Conservation (phyloP, 495 filamentous ascomycete genomes). For the Aspergillus incahuasiensis region DNA sequence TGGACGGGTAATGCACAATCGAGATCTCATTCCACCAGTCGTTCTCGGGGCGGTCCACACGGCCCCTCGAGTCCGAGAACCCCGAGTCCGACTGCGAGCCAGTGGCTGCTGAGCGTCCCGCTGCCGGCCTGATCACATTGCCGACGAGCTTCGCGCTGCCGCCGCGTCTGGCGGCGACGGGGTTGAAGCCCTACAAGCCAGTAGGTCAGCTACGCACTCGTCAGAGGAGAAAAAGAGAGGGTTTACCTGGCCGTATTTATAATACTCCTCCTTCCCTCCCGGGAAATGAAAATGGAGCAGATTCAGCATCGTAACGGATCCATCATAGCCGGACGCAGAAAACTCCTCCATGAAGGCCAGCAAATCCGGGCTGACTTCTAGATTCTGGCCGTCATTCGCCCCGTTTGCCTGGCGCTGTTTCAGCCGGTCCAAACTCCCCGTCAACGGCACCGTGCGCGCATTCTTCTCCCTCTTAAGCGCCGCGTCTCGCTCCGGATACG, state of each 20-base stretch:
- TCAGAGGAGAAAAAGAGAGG: neutral
- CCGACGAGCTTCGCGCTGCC: slow-evolving; percentile 62
- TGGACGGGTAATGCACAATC: slow-evolving; percentile 62
- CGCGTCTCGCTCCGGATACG: slow-evolving; percentile 44
- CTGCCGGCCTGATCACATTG: slow-evolving; percentile 39
- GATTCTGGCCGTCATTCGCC: slow-evolving; percentile 44
- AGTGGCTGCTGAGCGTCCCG: neutral
- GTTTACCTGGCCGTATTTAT: slow-evolving; percentile 49
- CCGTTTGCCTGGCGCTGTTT: slow-evolving; percentile 4
- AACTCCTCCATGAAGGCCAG: slow-evolving; percentile 42
- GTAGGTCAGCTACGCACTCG: too few species aligned
- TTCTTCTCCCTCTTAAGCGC: slow-evolving; percentile 45
- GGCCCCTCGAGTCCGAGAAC: slow-evolving; percentile 3
- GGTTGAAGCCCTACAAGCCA: slow-evolving; percentile 43
- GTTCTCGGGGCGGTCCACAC: slow-evolving; percentile 20
- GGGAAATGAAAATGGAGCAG: slow-evolving; percentile 55
- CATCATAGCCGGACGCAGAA: slow-evolving; percentile 26
- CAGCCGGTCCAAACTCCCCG: slow-evolving; percentile 32
- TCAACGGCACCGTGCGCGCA: slow-evolving; percentile 29
- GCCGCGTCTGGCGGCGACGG: slow-evolving; percentile 50
- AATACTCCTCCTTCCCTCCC: slow-evolving; percentile 49
- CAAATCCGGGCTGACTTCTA: slow-evolving; percentile 52
- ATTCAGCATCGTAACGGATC: slow-evolving; percentile 64
- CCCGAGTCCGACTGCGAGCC: slow-evolving; percentile 25
- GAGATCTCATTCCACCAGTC: slow-evolving; percentile 56